These are phyloP conservation scores for Chamaenerion angustifolium DNA, from an alignment of 345 rosid genomes.

Conservation along the genomic window DNA sequence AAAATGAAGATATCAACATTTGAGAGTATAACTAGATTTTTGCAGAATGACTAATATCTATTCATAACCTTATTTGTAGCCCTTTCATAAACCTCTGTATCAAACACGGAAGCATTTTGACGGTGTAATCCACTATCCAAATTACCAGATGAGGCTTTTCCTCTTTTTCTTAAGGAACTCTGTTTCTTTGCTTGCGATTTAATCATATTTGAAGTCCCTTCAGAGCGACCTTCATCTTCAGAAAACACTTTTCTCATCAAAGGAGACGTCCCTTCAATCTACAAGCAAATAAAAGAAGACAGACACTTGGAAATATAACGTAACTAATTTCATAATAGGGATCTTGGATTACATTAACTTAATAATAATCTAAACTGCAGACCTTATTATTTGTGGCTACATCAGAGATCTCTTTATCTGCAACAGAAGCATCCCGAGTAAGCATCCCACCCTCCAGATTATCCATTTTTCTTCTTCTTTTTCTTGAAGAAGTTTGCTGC, in stretches of 20 bases:
- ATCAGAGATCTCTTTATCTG: not conserved
- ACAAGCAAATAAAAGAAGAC: not conserved
- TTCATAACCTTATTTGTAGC: not conserved
- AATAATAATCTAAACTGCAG: not conserved
- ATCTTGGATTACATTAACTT: not conserved
- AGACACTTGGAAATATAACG: not conserved
- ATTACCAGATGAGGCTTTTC: no score
- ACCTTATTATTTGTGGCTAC: slow-evolving; percentile 1
- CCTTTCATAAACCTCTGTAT: no score
- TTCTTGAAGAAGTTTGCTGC: not conserved
- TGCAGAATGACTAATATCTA: no score
- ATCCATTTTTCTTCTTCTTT: slow-evolving; percentile 1
- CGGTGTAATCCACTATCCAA: no score
- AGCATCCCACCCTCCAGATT: not conserved
- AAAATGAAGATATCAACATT: no score
- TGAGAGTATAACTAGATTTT: no score
- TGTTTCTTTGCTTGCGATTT: not conserved
- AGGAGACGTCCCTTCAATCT: not conserved
- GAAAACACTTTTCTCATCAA: not conserved
- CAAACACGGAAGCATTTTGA: no score
- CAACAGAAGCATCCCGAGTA: no score
- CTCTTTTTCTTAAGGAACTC: no score
- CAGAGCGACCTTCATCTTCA: not conserved
- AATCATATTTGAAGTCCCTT: slow-evolving; percentile 1
- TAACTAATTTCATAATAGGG: not conserved